Evolutionary conservation across 306 rosid species (phyloP), one percentile per base, ranked within the genome.

Genomic region (Mimosa pudica): DNA sequence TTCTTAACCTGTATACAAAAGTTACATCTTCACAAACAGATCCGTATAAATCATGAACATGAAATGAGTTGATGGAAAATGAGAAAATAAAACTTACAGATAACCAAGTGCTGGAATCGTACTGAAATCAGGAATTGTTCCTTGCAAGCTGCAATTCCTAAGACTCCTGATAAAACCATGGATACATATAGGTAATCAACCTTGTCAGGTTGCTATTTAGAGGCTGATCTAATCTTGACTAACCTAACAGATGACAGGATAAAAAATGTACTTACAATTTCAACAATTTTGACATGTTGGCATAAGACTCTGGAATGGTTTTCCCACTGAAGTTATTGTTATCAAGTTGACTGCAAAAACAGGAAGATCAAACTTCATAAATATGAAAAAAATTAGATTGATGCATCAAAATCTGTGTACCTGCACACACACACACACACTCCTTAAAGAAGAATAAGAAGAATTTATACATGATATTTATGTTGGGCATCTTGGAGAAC

Each of bases 111-210:
- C 7, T 20, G 85, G 84, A 81, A 92, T 88, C 77, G 10, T 82
- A 83, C 97, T 90, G 45, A 95, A 82, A 90, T 95, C 89, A 49
- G 99, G 99, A 82, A 95, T 77, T 12, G 82, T 86, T 71, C 99
- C 99, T 78, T 79, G 87, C 85, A 95, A 90, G 78, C 14, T 82
- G 92, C 99, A 93, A 81, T 91, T 93, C 86, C 98, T 89, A 69
- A 95, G 89, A 55, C 99, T 95, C 97, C 99, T 95, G 83, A 73
- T 7, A 82, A 45, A 70, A 74, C 62, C 80, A 87, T 81, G 8
- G 1, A 61, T 35, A 60, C 38, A 62, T 9, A 49, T 74, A 55
- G n/a, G 70, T 52, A 45, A 7, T 42, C 67, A 77, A 73, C 10
- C 62, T 17, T 55, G 30, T 55, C 30, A n/a, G 24, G 2, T 55